Evolutionary conservation across 805 yeast species (phyloP), one percentile per base, ranked within the genome.

Genomic region (Lipomyces chichibuensis): DNA sequence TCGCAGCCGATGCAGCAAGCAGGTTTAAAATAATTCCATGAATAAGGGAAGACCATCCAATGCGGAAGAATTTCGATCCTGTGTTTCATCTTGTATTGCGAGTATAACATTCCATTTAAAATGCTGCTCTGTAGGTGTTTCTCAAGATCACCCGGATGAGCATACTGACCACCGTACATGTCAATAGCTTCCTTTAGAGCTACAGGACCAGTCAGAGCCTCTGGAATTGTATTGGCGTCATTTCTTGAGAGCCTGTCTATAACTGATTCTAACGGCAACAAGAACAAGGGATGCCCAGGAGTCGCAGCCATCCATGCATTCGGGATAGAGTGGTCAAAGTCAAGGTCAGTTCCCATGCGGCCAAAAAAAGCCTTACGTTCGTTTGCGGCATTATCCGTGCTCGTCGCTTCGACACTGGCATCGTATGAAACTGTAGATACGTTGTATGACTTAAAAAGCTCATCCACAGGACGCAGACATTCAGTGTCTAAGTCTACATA

Each of bases 221-320:
- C 46, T 39, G 46, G 46, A 39, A 4, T 17, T 14, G n/a, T 39
- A 39, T 17, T 17, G 7, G 17, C 46, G 46, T 17, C 46, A 17
- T 39, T 39, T 39, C 46, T 17, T 39, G 46, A 39, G n/a, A 14
- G 46, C n/a, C n/a, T 39, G 46, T 39, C 46, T 17, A 39, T 17
- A 14, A 17, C 46, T 14, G 46, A 39, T 17, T 39, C 20, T 17
- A 39, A 39, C 3, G 32, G 55, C 29, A 51, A 27, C 32, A 51
- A 14, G 29, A 23, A 51, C 2, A 51, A 51, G 27, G 55, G 55
- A 27, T 51, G 55, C 27, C 29, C 13, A 13, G 55, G 55, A 11
- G 55, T 23, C 14, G 55, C 23, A 51, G 27, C 27, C 55, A 51
- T 51, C 55, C 55, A 51, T 11, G 55, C 55, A 27, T 51, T 51